Percentiles rank a stretch among this genome's conserved stretches.
Conservation (phyloP, 75 land plant species). For the Pinus tabuliformis region DNA sequence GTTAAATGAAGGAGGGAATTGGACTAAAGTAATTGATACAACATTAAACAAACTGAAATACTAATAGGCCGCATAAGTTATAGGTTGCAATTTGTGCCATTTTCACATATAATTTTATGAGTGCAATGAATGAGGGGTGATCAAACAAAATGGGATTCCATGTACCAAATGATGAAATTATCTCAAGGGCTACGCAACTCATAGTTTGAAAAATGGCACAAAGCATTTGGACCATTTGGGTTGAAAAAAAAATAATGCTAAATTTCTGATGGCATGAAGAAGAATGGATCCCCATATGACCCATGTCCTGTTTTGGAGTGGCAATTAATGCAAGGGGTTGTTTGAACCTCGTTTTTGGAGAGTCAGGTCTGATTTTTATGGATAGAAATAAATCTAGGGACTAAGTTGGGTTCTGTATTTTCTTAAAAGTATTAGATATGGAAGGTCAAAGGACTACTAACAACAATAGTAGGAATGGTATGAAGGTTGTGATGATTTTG, state of each 20-base stretch:
- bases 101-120: background rate
- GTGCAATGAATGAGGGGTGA: background rate
- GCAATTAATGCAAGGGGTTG: background rate
- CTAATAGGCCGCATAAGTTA: too few species aligned
- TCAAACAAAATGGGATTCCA: background rate
- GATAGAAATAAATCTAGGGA: background rate
- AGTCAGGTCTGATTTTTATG: background rate
- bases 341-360: background rate
- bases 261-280: slow-evolving; percentile 3
- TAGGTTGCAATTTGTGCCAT: background rate
- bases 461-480: slow-evolving; percentile 6
- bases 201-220: slow-evolving; percentile 2
- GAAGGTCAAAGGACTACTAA: background rate
- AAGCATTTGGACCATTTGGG: slow-evolving; percentile 3
- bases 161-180: background rate
- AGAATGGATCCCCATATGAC: background rate
- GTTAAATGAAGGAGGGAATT: too few species aligned
- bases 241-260: slow-evolving; percentile 1
- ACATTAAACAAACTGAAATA: too few species aligned
- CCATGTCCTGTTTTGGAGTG: background rate
- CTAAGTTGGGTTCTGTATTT: background rate
- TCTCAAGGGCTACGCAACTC: background rate
- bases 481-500: slow-evolving; percentile 10
- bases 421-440: background rate
- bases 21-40: too few species aligned